Evolutionary conservation across 2,329 filamentous ascomycete species (phyloP).

Genomic region (Pseudocercospora fijiensis): DNA sequence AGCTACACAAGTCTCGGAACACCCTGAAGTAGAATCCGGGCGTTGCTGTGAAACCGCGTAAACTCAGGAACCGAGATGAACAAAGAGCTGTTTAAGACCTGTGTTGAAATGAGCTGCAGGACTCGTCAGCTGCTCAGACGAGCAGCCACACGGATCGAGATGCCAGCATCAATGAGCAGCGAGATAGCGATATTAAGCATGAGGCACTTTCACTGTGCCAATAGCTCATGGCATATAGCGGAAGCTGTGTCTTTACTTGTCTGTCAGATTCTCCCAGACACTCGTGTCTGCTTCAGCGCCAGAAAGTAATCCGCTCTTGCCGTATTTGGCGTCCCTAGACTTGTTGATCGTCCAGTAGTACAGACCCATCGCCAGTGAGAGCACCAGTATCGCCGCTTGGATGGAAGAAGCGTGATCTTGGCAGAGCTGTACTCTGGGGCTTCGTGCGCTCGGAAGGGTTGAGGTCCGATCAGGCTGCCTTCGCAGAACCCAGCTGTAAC

Average conservation of each 20-base stretch:
- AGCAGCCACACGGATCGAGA: neutral
- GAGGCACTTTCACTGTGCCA: neutral
- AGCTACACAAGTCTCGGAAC: slow-evolving; percentile 5
- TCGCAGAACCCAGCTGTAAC: slow-evolving; percentile 43
- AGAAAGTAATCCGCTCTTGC: neutral
- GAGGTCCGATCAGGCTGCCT: slow-evolving; percentile 41
- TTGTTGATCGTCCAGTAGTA: slow-evolving; percentile 2
- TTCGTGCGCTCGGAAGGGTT: slow-evolving; percentile 39
- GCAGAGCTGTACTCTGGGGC: slow-evolving; percentile 40
- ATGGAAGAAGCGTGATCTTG: slow-evolving; percentile 35
- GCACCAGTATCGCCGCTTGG: slow-evolving; percentile 1
- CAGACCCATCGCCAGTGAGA: neutral
- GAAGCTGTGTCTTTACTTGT: slow-evolving; percentile 1
- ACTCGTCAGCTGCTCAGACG: neutral
- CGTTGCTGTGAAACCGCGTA: neutral
- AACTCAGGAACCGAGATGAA: slow-evolving; percentile 4
- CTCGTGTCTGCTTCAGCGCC: neutral
- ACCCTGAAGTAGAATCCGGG: neutral
- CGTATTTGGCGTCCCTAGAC: neutral
- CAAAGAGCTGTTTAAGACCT: slow-evolving; percentile 6
- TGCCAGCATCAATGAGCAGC: neutral
- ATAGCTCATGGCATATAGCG: slow-evolving; percentile 5
- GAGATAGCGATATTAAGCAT: neutral
- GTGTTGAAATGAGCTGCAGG: neutral
- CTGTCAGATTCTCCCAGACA: slow-evolving; percentile 1